Evolutionary conservation across 169 alveolate genomes (phyloP), one percentile per base, ranked within the genome.

Genomic region (Theileria orientalis): DNA sequence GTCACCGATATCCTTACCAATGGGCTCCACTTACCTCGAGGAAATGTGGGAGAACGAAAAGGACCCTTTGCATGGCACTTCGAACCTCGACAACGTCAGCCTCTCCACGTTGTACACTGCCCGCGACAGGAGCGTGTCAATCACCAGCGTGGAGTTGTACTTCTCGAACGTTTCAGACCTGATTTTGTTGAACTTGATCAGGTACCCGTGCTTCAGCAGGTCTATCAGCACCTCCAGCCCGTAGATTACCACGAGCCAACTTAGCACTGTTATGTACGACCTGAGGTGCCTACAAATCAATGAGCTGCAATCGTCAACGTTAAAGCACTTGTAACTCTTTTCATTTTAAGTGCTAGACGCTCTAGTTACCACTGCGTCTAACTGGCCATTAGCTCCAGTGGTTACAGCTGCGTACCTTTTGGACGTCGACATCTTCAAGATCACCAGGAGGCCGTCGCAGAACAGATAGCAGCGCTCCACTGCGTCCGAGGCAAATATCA

Each of bases 391-490:
- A n/a, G n/a, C n/a, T n/a, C n/a, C n/a, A n/a, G n/a, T 62, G 2
- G 76, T 46, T n/a, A n/a, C n/a, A n/a, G n/a, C n/a, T n/a, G n/a
- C n/a, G n/a, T 3, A 75, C 52, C 75, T 19, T 54, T 52, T 76
- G 9, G 86, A 83, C 14, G 95, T 86, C 56, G 93, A 90, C 93
- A 93, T 86, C 60, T 91, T 90, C 66, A 94, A 80, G 75, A 91
- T 89, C 37, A 94, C 94, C 49, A 93, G 86, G 47, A 90, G 83
- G 32, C 92, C 96, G 66, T 94, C 97, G 54, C 87, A 86, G 61
- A 77, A 92, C 21, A 94, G 76, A 40, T 92, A 93, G 67, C 92
- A 93, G 19, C 97, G 71, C 71, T 94, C 97, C 19, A 94, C 94
- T 16, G 94, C 84, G 71, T 94, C 97, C 14, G 96, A 80, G 5